Percentiles rank a stretch among this genome's conserved stretches.
Conservation (phyloP, 106 monocot species). For the Gastrodia elata region DNA sequence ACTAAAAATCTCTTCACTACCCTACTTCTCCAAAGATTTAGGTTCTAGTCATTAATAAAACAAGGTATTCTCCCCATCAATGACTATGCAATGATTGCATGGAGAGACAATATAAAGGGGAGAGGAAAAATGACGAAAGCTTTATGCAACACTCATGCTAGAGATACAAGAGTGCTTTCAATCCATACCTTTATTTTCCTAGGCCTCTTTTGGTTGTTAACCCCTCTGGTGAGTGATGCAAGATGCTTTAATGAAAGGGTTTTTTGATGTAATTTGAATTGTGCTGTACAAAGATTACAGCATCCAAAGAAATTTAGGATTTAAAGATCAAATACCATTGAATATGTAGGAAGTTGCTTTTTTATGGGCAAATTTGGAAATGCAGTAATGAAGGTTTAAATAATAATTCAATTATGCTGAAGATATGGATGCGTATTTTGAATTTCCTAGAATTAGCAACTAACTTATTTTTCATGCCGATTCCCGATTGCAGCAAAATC, state of each 20-base stretch:
- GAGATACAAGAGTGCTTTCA: background rate
- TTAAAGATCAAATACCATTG: background rate
- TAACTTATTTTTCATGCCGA: background rate
- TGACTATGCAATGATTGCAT: background rate
- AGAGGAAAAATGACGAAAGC: background rate
- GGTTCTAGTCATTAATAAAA: background rate
- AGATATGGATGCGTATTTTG: background rate
- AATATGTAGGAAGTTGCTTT: background rate
- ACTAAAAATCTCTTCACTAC: background rate
- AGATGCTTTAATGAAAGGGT: background rate
- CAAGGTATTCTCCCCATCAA: background rate
- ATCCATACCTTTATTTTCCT: background rate
- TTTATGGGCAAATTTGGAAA: background rate
- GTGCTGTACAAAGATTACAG: background rate
- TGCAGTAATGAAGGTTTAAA: background rate
- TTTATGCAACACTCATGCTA: background rate
- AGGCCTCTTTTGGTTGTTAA: background rate
- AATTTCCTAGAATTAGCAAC: background rate
- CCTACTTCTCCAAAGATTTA: background rate
- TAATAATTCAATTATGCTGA: background rate
- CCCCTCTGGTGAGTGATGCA: background rate
- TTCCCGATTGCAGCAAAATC: background rate
- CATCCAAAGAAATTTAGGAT: background rate
- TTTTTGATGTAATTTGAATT: background rate
- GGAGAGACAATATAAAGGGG: background rate